Conservation (phyloP, 192 early-diverging fungal genomes). For the Coemansia sp. region DNA sequence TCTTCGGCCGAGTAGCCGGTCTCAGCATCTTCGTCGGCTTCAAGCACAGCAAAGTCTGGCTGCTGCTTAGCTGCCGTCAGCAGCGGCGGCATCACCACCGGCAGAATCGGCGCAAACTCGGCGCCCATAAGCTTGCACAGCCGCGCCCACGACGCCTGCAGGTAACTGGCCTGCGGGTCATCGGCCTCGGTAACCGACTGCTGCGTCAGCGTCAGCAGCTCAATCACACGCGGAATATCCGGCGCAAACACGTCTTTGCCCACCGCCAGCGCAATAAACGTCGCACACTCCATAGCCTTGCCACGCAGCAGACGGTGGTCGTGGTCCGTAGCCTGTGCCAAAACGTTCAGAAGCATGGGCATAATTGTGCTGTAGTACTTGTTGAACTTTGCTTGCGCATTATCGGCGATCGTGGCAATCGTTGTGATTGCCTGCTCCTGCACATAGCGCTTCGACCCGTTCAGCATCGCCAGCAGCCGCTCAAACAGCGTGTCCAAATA, state of each 20-base stretch:
- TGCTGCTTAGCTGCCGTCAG: slow-evolving; percentile 80
- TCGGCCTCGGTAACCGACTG: slow-evolving; percentile 79
- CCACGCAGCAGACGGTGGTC: slow-evolving; percentile 91
- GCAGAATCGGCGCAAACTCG: slow-evolving; percentile 92
- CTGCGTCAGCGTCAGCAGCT: slow-evolving; percentile 81
- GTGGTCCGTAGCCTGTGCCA: slow-evolving; percentile 78
- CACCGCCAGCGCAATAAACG: slow-evolving; percentile 90
- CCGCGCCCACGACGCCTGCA: slow-evolving; percentile 94
- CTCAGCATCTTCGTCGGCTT: slow-evolving; percentile 81
- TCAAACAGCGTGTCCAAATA: slow-evolving; percentile 90
- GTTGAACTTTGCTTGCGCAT: slow-evolving; percentile 84
- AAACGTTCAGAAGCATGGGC: slow-evolving; percentile 89
- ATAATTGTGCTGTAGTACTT: slow-evolving; percentile 95
- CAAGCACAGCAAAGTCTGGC: slow-evolving; percentile 90
- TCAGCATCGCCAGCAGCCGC: slow-evolving; percentile 79
- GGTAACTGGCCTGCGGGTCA: slow-evolving; percentile 90
- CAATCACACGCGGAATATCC: slow-evolving; percentile 77
- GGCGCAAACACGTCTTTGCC: slow-evolving; percentile 84
- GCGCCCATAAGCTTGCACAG: slow-evolving; percentile 91
- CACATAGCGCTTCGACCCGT: slow-evolving; percentile 84
- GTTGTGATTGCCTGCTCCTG: slow-evolving; percentile 99
- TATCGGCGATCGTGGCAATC: slow-evolving; percentile 95
- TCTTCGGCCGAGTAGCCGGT: slow-evolving; percentile 90
- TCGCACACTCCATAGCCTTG: slow-evolving; percentile 97
- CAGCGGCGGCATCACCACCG: slow-evolving; percentile 91